phyloP scores from a whole-genome alignment of 2,329 filamentous ascomycete genomes.

The Beauveria medogensis region DNA sequence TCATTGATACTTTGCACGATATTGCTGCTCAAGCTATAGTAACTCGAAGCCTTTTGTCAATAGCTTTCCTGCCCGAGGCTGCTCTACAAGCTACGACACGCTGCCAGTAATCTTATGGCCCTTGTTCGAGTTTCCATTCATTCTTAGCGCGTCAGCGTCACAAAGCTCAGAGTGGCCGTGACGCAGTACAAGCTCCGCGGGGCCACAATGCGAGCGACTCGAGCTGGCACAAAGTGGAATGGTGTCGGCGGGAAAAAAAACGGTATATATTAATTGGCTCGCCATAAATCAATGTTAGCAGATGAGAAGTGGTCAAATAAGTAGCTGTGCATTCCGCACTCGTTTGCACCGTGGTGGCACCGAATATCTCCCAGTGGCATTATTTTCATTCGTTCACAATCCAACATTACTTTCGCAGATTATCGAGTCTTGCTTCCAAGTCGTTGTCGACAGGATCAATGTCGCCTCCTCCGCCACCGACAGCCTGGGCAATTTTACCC shows the following conservation, averaged over 20 bases:
- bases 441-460: constrained; percentile 75
- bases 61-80: too few relatives aligned
- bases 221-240: too few relatives aligned
- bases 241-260: background rate
- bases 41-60: too few relatives aligned
- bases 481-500: constrained; percentile 73
- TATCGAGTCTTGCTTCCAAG: constrained; percentile 86
- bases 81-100: too few relatives aligned
- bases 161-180: too few relatives aligned
- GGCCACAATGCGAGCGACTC: too few relatives aligned
- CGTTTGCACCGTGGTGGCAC: background rate
- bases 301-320: background rate
- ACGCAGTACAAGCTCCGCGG: too few relatives aligned
- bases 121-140: too few relatives aligned
- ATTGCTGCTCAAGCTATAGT: too few relatives aligned
- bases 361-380: background rate
- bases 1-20: too few relatives aligned
- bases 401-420: constrained; percentile 53
- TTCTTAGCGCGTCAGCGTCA: too few relatives aligned
- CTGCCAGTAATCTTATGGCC: too few relatives aligned
- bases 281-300: background rate
- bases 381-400: background rate
- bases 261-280: constrained; percentile 1
- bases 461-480: constrained; percentile 57
- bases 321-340: background rate